These are phyloP conservation scores for Yamadazyma sp. DNA, from an alignment of 805 yeast species.

Conservation along the genomic window DNA sequence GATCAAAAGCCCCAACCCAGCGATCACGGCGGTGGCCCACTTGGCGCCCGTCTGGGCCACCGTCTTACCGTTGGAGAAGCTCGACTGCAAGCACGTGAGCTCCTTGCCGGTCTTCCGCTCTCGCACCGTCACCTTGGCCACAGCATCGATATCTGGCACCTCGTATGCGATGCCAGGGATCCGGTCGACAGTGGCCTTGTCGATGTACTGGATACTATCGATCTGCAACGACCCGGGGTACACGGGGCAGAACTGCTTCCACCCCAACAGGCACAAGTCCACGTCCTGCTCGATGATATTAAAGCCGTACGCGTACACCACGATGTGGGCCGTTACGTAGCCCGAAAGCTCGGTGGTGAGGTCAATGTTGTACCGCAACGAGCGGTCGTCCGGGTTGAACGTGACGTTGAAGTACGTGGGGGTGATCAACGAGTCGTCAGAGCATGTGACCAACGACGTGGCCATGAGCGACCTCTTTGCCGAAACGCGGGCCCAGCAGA, in stretches of 20 bases:
- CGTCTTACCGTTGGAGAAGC: slow-evolving; percentile 74
- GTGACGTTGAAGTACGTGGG: slow-evolving; percentile 74
- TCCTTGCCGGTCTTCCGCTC: slow-evolving; percentile 41
- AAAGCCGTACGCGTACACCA: slow-evolving; percentile 86
- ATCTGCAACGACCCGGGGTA: slow-evolving; percentile 80
- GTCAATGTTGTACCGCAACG: slow-evolving; percentile 67
- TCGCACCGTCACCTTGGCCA: slow-evolving; percentile 54
- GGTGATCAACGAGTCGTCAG: slow-evolving; percentile 69
- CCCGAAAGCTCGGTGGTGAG: slow-evolving; percentile 68
- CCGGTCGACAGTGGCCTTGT: slow-evolving; percentile 46
- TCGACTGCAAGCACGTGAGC: slow-evolving; percentile 75
- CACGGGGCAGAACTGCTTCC: slow-evolving; percentile 91
- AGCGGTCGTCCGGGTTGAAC: slow-evolving; percentile 68
- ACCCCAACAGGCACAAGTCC: slow-evolving; percentile 63
- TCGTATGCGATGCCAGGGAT: slow-evolving; percentile 85
- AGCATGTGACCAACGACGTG: slow-evolving; percentile 81
- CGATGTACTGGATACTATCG: slow-evolving; percentile 63
- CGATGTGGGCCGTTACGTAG: slow-evolving; percentile 65
- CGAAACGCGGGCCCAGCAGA: too few relatives aligned
- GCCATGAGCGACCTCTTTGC: slow-evolving; percentile 45
- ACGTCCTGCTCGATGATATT: slow-evolving; percentile 55
- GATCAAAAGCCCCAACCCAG: slow-evolving; percentile 80
- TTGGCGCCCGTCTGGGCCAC: slow-evolving; percentile 78
- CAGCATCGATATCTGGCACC: slow-evolving; percentile 86
- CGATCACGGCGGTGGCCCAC: slow-evolving; percentile 92